Percentiles rank a stretch among this genome's conserved stretches.
Conservation (phyloP, 306 rosid genomes). For the Heteromeles arbutifolia region DNA sequence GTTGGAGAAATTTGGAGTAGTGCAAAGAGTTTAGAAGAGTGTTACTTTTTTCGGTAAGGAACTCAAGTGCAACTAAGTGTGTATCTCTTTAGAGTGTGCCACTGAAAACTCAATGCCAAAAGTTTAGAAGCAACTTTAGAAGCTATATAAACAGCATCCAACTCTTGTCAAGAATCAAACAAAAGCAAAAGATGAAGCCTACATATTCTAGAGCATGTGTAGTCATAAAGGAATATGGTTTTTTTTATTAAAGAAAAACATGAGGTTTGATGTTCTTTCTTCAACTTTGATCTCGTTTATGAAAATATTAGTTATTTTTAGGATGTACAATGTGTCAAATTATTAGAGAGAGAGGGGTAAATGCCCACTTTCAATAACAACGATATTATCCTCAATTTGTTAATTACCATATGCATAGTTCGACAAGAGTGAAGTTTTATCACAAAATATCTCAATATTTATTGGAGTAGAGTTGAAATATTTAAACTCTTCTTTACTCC, state of each 20-base stretch:
- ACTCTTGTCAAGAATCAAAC: not conserved
- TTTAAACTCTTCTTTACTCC: too few species aligned
- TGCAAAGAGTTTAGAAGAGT: not conserved
- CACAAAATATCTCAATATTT: accelerated
- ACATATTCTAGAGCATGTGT: not conserved
- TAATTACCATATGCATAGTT: too few species aligned
- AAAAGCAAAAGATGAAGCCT: not conserved
- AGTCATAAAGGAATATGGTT: not conserved
- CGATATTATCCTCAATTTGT: too few species aligned
- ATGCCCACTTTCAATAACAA: too few species aligned
- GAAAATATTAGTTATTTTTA: too few species aligned
- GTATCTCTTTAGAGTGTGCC: not conserved
- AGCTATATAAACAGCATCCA: not conserved
- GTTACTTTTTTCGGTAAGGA: not conserved
- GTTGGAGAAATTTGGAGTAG: not conserved
- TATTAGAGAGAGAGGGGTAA: too few species aligned
- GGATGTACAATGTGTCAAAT: too few species aligned
- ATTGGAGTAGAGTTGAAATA: too few species aligned
- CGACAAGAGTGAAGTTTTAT: accelerated
- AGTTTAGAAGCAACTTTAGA: not conserved
- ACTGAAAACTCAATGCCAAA: not conserved
- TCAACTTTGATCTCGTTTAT: too few species aligned
- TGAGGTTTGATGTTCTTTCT: too few species aligned
- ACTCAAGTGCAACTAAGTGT: too few species aligned
- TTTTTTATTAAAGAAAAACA: too few species aligned